These are phyloP conservation scores for Anthoceros angustus DNA, from an alignment of 225 moss, liverwort and hornwort genomes.

Conservation along the genomic window DNA sequence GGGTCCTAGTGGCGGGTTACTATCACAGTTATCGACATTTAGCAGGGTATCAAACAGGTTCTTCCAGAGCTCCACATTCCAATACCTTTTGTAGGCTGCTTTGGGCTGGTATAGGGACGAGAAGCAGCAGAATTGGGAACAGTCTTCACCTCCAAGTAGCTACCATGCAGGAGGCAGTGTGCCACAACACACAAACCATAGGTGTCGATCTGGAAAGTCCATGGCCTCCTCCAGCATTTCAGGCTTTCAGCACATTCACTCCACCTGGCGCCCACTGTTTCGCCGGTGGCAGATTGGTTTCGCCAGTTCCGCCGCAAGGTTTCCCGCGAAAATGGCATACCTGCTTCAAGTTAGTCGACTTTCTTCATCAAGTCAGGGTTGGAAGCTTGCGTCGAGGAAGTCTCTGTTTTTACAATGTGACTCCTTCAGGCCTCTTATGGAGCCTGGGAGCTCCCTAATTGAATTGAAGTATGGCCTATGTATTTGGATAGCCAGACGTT, in stretches of 20 bases:
- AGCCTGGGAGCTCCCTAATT: no score
- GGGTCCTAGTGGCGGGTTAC: slow-evolving; percentile 15
- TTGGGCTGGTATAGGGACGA: slow-evolving; percentile 38
- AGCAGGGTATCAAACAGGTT: slow-evolving; percentile 68
- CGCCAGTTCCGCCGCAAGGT: no score
- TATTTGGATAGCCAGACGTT: no score
- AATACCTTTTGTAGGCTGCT: slow-evolving; percentile 74
- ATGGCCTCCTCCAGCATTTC: slow-evolving; percentile 85
- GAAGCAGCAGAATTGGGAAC: slow-evolving; percentile 14
- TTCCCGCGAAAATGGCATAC: no score
- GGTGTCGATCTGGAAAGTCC: slow-evolving; percentile 94
- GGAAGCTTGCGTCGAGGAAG: no score
- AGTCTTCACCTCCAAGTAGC: slow-evolving; percentile 82
- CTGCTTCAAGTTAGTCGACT: no score
- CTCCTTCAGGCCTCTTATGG: no score
- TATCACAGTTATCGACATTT: slow-evolving; percentile 29
- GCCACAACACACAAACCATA: slow-evolving; percentile 79
- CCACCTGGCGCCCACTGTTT: no score
- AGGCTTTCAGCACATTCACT: slow-evolving; percentile 69
- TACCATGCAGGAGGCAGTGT: slow-evolving; percentile 81
- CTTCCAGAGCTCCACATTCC: slow-evolving; percentile 71
- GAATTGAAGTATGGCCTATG: no score
- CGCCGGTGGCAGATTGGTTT: no score
- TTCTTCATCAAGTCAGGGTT: no score
- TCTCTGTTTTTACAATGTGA: no score